A percentile compares a stretch with the other conserved stretches of the same genome.
phyloP scores from a whole-genome alignment of 2,329 filamentous ascomycete genomes.

The Alternaria burnsii region DNA sequence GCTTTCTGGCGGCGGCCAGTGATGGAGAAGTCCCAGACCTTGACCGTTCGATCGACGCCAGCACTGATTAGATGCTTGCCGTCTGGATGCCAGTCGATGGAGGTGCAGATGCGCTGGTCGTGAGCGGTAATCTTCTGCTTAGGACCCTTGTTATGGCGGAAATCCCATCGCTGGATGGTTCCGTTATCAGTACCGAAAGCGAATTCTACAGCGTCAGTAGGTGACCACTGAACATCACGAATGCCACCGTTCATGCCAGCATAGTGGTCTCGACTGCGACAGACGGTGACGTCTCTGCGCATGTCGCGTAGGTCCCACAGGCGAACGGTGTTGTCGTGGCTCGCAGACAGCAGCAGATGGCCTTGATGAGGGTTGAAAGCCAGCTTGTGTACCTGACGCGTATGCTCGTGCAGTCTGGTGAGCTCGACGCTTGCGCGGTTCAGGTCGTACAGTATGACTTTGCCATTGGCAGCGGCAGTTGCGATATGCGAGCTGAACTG shows the following conservation, averaged over 20 bases:
- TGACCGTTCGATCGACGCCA: conserved; percentile 68
- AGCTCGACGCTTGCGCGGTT: conserved; percentile 68
- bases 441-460: conserved; percentile 71
- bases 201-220: conserved; percentile 68
- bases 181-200: conserved; percentile 72
- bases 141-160: conserved; percentile 64
- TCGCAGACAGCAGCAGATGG: conserved; percentile 68
- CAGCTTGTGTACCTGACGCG: conserved; percentile 70
- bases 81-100: conserved; percentile 73
- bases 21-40: conserved; percentile 70
- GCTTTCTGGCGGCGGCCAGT: conserved; percentile 67
- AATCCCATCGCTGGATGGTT: conserved; percentile 71
- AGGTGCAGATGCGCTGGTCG: conserved; percentile 64
- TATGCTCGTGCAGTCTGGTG: conserved; percentile 70
- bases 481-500: conserved; percentile 68
- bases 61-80: conserved; percentile 70
- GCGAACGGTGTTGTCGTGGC: conserved; percentile 70
- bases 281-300: conserved; percentile 59
- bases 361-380: conserved; percentile 71
- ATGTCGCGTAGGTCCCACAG: conserved; percentile 71
- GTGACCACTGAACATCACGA: conserved; percentile 71
- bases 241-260: conserved; percentile 68
- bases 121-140: conserved; percentile 70
- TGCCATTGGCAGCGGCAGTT: conserved; percentile 70
- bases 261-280: conserved; percentile 64